Base-by-base conservation (phyloP, 2,329 filamentous ascomycete genomes). In the Cladophialophora immunda region DNA sequence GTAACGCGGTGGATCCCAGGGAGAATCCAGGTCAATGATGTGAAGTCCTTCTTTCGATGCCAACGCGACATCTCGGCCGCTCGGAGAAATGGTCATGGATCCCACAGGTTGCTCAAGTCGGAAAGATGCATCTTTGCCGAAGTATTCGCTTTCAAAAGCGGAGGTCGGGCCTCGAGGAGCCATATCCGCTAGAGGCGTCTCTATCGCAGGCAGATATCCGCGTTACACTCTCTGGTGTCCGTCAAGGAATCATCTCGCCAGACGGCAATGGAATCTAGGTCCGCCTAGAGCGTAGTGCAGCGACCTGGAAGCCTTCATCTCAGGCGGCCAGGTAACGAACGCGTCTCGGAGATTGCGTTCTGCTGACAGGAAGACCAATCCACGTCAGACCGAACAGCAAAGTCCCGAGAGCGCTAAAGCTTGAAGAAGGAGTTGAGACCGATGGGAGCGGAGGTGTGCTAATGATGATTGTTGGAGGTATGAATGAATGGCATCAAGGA, bases 71-170 rank as follows among this genome's bases (percentile, higher is more conserved):
- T 97, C 94, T 73, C 94, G 87, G 57, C 94, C 93, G 68, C 91
- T 94, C 2, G 94, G 94, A 22, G 94, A 96, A 79, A 97, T 97
- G 67, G 93, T 94, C 73, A 94, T 94, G 5, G 94, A 96, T 56
- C 93, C 93, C 60, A 97, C 92, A 19, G 85, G 82, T 70, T 88
- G 87, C 67, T 94, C 90, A 59, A 97, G 91, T 74, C 92, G 89
- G 72, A 97, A 94, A 1, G 90, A 92, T 60, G 91, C 90, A 79
- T 96, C 91, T 70, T 90, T 87, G 73, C 93, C 92, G 73, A 97
- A 97, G 36, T 92, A 97, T 62, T 92, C 89, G 78, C 93, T 97
- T 70, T 97, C 92, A 72, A 89, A 93, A 45, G 92, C 90, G 64
- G 85, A 86, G 4, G 75, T 74, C 53, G 78, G 77, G 36, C 78